These are phyloP conservation scores for Plenodomus lindquistii DNA, from an alignment of 2,329 filamentous ascomycete species.

Conservation along the genomic window DNA sequence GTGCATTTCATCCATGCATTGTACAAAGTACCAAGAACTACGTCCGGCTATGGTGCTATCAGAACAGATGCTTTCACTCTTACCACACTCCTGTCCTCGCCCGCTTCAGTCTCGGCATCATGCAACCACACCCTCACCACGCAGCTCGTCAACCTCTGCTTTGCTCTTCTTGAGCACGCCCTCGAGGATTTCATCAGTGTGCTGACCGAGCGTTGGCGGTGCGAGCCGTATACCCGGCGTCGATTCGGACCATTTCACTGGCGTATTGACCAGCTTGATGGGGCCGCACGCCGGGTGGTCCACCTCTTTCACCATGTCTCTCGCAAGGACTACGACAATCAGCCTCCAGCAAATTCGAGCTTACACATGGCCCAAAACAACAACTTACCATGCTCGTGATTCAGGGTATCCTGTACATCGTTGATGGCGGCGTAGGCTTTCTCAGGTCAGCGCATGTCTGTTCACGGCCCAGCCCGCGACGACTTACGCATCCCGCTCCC, in stretches of 20 bases:
- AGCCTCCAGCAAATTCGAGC: conserved; percentile 1
- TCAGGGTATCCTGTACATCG: conserved; percentile 81
- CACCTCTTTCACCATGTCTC: conserved; percentile 87
- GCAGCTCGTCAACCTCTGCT: conserved; percentile 35
- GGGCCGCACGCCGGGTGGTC: conserved; percentile 82
- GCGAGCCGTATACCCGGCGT: conserved; percentile 74
- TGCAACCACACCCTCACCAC: conserved; percentile 41
- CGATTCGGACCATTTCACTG: conserved; percentile 89
- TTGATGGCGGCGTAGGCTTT: conserved; percentile 85
- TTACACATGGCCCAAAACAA: not conserved
- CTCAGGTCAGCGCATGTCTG: conserved; percentile 6
- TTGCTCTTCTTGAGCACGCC: conserved; percentile 37
- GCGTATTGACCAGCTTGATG: conserved; percentile 89
- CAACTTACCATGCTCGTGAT: conserved; percentile 75
- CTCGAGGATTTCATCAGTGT: conserved; percentile 43
- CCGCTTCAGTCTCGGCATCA: too few species aligned
- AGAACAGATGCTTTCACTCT: too few species aligned
- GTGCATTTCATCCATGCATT: too few species aligned
- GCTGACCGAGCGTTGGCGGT: conserved; percentile 73
- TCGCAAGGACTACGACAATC: conserved; percentile 60
- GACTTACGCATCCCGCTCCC: conserved; percentile 76
- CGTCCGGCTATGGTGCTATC: too few species aligned
- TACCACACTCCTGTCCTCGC: too few species aligned
- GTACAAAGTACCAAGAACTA: too few species aligned
- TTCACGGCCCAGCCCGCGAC: not conserved